Base-by-base conservation (phyloP, 2,329 filamentous ascomycete genomes). In the Capronia coronata region DNA sequence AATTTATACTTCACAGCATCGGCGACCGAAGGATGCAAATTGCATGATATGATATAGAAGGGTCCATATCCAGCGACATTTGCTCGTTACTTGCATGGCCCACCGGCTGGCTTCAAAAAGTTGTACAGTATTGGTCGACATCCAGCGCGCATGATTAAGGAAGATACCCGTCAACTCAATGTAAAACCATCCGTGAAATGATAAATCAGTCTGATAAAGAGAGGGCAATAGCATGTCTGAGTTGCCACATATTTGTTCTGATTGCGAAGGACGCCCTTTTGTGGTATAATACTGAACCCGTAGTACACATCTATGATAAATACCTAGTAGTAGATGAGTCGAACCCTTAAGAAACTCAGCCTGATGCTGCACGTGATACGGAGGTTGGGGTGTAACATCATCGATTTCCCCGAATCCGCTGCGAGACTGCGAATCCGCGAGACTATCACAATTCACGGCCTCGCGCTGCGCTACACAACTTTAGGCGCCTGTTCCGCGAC, bases 1-100 rank as follows among this genome's bases (percentile, higher is more conserved):
- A 18, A n/a, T 43, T 43, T 53, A 29, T 35, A 48, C 27, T 41
- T 51, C 52, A 58, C 51, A 57, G 56, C 56, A 54, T 52, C 30
- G 56, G 56, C 44, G 50, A 49, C 27, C 41, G 46, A 38, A 22
- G 19, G 38, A 23, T 23, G 10, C 14, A 23, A 22, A 41, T 13
- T 10, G 19, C 38, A 41, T 23, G 11, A 25, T 25, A 4, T 25
- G 38, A 25, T 22, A 23, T 25, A 25, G 21, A 25, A 37, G 25
- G n/a, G 22, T 6, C 29, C 16, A 11, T 46, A 2, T 11, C 9
- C 35, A 8, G 35, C 21, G 45, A 30, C 45, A 41, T 19, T n/a
- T 23, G 27, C 14, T 35, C 32, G 27, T 42, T 38, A 11, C 25
- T 41, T 48, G 37, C 29, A 23, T 48, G 9, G 19, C 18, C n/a